Evolutionary conservation across 2,329 filamentous ascomycete species (phyloP), one percentile per base, ranked within the genome.

Genomic region (Epicoccum sorghinum): DNA sequence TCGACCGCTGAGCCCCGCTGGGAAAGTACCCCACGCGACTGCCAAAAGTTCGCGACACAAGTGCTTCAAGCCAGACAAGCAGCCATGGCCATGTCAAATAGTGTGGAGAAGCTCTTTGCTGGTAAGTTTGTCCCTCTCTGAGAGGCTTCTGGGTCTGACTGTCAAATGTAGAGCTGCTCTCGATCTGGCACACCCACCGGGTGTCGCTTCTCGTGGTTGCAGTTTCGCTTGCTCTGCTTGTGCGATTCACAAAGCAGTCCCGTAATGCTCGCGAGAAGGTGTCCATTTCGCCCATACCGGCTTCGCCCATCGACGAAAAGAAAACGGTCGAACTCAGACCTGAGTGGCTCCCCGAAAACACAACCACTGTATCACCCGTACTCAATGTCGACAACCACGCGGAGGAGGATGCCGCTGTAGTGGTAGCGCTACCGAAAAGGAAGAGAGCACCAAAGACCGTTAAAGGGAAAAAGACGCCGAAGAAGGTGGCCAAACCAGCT

Each of bases 401-500:
- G 2, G 68, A 73, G 44, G 68, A 70, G 8, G 54, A 64, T 29
- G 61, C 61, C 29, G 57, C 48, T 10, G 57, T 59, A 9, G 59
- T 63, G 18, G 59, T 42, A 27, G 51, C 59, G n/a, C 45, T 62
- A 14, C 57, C 57, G 9, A 72, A 70, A 47, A 45, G 44, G 9
- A 75, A 62, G 49, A 71, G 65, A 38, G 66, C 57, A 0, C 75
- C 75, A 10, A 77, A 75, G 59, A 75, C 65, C 13, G 72, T 78
- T 4, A 73, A 70, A 33, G 75, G 75, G 7, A 75, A 63, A 48
- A 72, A 70, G 51, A 47, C 33, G 36, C 55, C 52, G 2, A 70
- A 65, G 50, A 64, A 69, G 51, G 25, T 40, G 4, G 41, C 55
- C 7, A 58, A 60, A 24, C 59, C 66, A 7, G 56, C 44, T 6